phyloP scores from a whole-genome alignment of 805 yeast genomes.

The Kuraishia ogatae region DNA sequence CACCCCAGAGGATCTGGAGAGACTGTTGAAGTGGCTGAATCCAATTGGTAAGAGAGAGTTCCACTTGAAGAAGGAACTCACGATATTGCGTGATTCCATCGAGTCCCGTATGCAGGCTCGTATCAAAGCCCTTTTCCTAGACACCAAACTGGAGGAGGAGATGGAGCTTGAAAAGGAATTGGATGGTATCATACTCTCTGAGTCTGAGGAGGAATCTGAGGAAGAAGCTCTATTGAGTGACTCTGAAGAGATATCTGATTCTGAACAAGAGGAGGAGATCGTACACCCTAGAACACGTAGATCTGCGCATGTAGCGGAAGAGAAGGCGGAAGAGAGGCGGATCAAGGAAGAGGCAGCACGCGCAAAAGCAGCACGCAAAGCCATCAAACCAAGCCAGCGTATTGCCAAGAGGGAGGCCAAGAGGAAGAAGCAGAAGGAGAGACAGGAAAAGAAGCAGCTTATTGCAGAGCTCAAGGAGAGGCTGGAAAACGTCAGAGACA shows the following conservation, averaged over 20 bases:
- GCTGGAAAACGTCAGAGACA: slow-evolving; percentile 24
- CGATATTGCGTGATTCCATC: slow-evolving; percentile 42
- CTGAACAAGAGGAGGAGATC: slow-evolving; percentile 7
- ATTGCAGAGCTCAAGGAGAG: slow-evolving; percentile 16
- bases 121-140: slow-evolving; percentile 40
- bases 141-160: slow-evolving; percentile 33
- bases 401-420: slow-evolving; percentile 25
- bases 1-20: slow-evolving; percentile 43
- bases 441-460: slow-evolving; percentile 19
- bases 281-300: slow-evolving; percentile 23
- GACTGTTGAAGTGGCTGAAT: slow-evolving; percentile 57
- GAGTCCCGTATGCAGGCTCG: slow-evolving; percentile 50
- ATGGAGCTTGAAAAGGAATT: slow-evolving; percentile 29
- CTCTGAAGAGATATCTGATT: slow-evolving; percentile 10
- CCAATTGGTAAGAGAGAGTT: slow-evolving; percentile 72
- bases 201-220: slow-evolving; percentile 18
- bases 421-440: slow-evolving; percentile 23
- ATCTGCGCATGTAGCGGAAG: slow-evolving; percentile 21
- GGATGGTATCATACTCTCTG: slow-evolving; percentile 24
- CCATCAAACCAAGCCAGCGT: slow-evolving; percentile 25
- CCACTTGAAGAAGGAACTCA: slow-evolving; percentile 52
- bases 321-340: slow-evolving; percentile 7
- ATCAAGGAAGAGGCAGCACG: slow-evolving; percentile 15
- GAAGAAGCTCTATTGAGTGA: slow-evolving; percentile 12
- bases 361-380: slow-evolving; percentile 21